Evolutionary conservation across 768 basidiomycete genomes (phyloP).

Genomic region (Sporobolomyces pararoseus): DNA sequence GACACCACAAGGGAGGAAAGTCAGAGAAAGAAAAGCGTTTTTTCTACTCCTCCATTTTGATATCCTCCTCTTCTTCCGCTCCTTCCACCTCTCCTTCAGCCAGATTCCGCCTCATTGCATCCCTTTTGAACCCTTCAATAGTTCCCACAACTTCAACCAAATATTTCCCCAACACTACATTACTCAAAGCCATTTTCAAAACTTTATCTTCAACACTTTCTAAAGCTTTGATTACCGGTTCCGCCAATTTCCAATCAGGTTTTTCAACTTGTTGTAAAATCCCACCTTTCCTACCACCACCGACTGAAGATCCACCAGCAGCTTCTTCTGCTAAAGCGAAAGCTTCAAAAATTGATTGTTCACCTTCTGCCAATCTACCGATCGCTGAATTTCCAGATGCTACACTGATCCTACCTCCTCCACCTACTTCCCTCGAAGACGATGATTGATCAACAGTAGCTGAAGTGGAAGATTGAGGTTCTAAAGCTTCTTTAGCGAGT

Average conservation of each 20-base stretch:
- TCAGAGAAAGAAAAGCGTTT: too few relatives aligned
- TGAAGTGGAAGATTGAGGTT: not conserved
- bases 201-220: constrained; percentile 13
- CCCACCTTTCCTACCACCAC: not conserved
- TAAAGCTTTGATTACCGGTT: constrained; percentile 25
- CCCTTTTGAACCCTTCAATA: constrained; percentile 7
- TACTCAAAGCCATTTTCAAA: constrained; percentile 28
- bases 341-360: constrained; percentile 38
- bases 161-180: constrained; percentile 35
- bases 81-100: not conserved
- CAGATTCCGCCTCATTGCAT: not conserved
- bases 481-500: too few relatives aligned
- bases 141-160: constrained; percentile 26
- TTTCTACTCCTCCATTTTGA: constrained; percentile 3
- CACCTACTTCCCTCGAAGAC: not conserved
- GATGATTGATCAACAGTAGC: not conserved
- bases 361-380: constrained; percentile 24
- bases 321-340: constrained; percentile 34
- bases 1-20: too few relatives aligned
- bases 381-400: constrained; percentile 27
- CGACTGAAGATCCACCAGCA: not conserved
- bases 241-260: constrained; percentile 23
- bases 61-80: not conserved
- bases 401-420: constrained; percentile 13
- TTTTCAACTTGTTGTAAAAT: constrained; percentile 28